A percentile compares a stretch with the other conserved stretches of the same genome.
Conservation (phyloP, 768 basidiomycete genomes). For the Leccinum obscurum region DNA sequence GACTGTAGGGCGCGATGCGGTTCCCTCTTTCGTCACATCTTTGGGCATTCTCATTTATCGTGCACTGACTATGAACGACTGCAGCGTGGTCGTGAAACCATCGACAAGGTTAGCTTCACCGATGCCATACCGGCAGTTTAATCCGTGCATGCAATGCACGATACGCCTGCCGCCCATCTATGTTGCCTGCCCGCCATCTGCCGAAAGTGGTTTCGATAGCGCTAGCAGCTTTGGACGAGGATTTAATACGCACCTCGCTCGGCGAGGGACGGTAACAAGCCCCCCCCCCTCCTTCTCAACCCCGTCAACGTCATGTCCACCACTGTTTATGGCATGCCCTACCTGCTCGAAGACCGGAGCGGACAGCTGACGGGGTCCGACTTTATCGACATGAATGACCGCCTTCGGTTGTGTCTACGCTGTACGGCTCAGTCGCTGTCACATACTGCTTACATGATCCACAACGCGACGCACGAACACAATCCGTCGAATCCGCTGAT, state of each 20-base stretch:
- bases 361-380: slow-evolving; percentile 54
- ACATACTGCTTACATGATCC: slow-evolving; percentile 53
- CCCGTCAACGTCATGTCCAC: slow-evolving; percentile 29
- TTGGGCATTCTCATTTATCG: slow-evolving; percentile 15
- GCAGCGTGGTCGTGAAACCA: slow-evolving; percentile 20
- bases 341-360: slow-evolving; percentile 64
- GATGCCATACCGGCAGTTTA: slow-evolving; percentile 23
- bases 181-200: slow-evolving; percentile 15
- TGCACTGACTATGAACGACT: slow-evolving; percentile 13
- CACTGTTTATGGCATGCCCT: slow-evolving; percentile 52
- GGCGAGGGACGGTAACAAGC: not conserved
- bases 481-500: slow-evolving; percentile 41
- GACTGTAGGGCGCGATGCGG: slow-evolving; percentile 17
- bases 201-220: slow-evolving; percentile 26
- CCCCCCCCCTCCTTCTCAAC: not conserved
- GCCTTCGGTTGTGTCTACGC: slow-evolving; percentile 50
- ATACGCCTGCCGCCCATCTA: slow-evolving; percentile 19
- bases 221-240: slow-evolving; percentile 11
- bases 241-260: slow-evolving; percentile 23
- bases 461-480: slow-evolving; percentile 36
- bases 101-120: slow-evolving; percentile 16
- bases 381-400: slow-evolving; percentile 64
- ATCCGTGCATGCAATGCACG: slow-evolving; percentile 16
- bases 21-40: slow-evolving; percentile 20
- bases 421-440: slow-evolving; percentile 45